Evolutionary conservation across 176 grass and related monocot genomes (phyloP), one percentile per base, ranked within the genome.

Genomic region (Canna indica): DNA sequence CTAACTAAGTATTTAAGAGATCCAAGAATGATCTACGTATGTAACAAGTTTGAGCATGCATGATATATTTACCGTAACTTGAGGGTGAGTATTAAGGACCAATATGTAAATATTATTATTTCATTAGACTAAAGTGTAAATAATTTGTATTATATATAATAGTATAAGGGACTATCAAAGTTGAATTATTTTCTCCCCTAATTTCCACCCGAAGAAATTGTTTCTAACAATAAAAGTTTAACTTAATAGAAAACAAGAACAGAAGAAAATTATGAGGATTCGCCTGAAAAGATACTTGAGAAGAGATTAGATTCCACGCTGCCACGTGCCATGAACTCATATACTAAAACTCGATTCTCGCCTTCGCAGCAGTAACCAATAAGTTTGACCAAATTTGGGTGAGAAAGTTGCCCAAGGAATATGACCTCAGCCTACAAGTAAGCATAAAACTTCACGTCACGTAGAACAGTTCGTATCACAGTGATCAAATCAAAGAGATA

Each of bases 371-470:
- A 73, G 54, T 73, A 73, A 36, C 71, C 71, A 22, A 73, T 42
- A 24, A 73, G 36, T 35, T 73, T 73, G 32, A 73, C 71, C 33
- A 73, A 41, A 44, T 73, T 73, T 36, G 71, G 71, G 45, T 73
- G 71, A 58, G 71, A 73, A 73, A 73, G 71, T 73, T 73, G 71
- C 54, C 71, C 71, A 17, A 73, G 71, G 54, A 73, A 60, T 73
- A 60, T 73, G 25, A 73, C 71, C 27, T 73, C 71, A 60, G 71
- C 53, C 71, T 73, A 27, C 14, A 45, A 30, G 47, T 6, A 17
- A 4, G 22, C 41, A 5, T 12, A 22, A 14, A 33, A 22, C 17
- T 18, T 29, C 35, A 62, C 41, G 7, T 44, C 13, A 3, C 7
- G n/a, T 53, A 17, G 7, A 8, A 53, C 18, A 5, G 5, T n/a